Evolutionary conservation across 1,284 basidiomycete genomes (phyloP), one percentile per base, ranked within the genome.

Genomic region (Ganoderma lucidum): DNA sequence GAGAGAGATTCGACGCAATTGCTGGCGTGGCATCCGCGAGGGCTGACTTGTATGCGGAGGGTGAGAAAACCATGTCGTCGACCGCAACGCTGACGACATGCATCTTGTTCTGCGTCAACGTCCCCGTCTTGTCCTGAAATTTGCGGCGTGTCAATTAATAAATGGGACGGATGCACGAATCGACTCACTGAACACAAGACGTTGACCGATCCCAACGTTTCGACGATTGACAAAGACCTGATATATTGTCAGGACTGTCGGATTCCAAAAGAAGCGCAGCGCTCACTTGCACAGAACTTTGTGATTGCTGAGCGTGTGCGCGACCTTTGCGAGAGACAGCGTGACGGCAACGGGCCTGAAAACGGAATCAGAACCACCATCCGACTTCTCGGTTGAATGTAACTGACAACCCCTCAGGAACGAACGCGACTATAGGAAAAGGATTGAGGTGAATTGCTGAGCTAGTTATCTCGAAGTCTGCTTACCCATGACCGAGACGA

Each of bases 211-310:
- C 86, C 86, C 10, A 87, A 80, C 6, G 86, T 87, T 77, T 87
- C 86, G 53, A 87, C 79, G 42, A 78, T 80, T 4, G 77, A 76
- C 14, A 75, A 44, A 1, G 72, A 73, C 61, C 44, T 70, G n/a
- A 61, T 3, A 39, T 30, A 23, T 37, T 19, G 35, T 59, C 0
- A 63, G 15, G n/a, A 59, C 3, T 17, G 0, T 19, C 14, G 19
- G 12, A 32, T 14, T 32, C 19, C 17, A 12, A 39, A 32, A 12
- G 37, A 64, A 3, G 12, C 1, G 17, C n/a, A 41, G 23, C 6
- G 69, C 73, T 51, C 44, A 82, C 79, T 91, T 90, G 83, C 86
- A 88, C 9, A 90, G 80, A 15, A 92, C 86, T 75, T 88, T 87
- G 74, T 86, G 84, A 68, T 86, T 85, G 69, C 83, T 82, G 63